Conservation (phyloP, 192 early-diverging fungal species). For the Dissophora ornata region DNA sequence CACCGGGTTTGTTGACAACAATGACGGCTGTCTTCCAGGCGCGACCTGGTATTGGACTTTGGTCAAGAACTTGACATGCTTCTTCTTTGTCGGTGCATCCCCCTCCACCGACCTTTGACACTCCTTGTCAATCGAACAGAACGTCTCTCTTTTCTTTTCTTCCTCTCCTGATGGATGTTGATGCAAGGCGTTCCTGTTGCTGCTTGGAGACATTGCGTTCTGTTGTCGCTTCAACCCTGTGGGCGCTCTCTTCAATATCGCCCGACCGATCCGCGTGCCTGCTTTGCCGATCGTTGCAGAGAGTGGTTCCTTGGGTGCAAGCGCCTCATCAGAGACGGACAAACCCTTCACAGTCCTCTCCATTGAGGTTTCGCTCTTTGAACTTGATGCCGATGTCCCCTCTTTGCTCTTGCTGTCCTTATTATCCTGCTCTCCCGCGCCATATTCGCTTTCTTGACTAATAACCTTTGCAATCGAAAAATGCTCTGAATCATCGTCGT, state of each 20-base stretch:
- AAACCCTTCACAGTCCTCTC: neutral
- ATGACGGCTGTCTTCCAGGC: conserved; percentile 19
- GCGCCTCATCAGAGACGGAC: neutral
- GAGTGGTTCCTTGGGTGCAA: conserved; percentile 6
- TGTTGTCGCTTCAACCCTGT: conserved; percentile 28
- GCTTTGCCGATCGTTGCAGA: conserved; percentile 16
- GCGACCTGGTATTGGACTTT: conserved; percentile 37
- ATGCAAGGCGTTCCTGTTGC: no score
- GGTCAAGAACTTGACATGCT: conserved; percentile 47
- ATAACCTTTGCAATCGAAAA: conserved; percentile 1
- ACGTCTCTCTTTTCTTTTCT: neutral
- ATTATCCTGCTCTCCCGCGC: neutral
- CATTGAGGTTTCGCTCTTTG: neutral
- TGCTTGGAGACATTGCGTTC: no score
- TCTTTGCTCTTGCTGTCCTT: neutral
- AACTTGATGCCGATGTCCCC: neutral
- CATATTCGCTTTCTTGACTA: neutral
- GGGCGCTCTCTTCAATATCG: conserved; percentile 14
- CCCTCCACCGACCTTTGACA: conserved; percentile 2
- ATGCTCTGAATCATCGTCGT: neutral
- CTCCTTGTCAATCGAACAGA: conserved; percentile 34
- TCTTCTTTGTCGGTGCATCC: neutral
- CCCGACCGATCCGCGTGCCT: conserved; percentile 22
- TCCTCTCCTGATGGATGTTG: no score
- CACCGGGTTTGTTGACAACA: conserved; percentile 15